Conservation (phyloP, 2,329 filamentous ascomycete species). For the Cercospora nicotianae region DNA sequence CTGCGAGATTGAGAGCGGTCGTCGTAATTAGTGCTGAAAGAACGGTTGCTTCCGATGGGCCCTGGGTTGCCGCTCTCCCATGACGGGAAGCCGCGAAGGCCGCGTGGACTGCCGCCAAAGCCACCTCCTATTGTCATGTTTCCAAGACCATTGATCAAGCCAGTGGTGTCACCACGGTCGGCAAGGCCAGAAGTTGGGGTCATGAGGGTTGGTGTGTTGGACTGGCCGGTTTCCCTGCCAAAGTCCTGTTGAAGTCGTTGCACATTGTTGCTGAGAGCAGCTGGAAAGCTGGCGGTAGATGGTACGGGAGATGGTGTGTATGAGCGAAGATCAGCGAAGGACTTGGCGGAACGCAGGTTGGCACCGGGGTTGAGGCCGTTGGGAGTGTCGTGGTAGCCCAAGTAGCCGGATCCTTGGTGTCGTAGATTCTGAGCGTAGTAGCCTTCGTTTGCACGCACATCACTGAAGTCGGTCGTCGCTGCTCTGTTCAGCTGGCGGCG, state of each 20-base stretch:
- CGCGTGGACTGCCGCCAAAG: conserved; percentile 57
- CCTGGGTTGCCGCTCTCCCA: conserved; percentile 60
- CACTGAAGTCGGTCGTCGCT: conserved; percentile 95
- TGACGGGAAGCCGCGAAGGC: conserved; percentile 61
- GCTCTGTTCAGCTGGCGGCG: conserved; percentile 86
- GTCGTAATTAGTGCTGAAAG: conserved; percentile 61
- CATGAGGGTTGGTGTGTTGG: conserved; percentile 63
- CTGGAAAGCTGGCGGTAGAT: conserved; percentile 84
- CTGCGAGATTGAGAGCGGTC: conserved; percentile 54
- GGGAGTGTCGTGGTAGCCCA: conserved; percentile 73
- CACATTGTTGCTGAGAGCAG: conserved; percentile 63
- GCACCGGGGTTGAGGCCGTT: conserved; percentile 65
- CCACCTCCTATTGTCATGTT: conserved; percentile 59
- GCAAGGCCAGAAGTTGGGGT: conserved; percentile 54
- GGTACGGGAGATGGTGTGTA: conserved; percentile 92
- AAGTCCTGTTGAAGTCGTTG: conserved; percentile 60
- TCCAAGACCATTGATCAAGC: conserved; percentile 64
- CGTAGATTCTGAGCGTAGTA: conserved; percentile 75
- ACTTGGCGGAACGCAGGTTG: conserved; percentile 90
- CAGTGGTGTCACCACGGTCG: conserved; percentile 36
- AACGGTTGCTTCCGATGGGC: conserved; percentile 64
- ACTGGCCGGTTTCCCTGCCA: conserved; percentile 56
- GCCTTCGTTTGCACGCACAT: conserved; percentile 70
- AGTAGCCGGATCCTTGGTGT: conserved; percentile 75
- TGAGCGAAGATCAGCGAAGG: conserved; percentile 90